phyloP scores from a whole-genome alignment of 2,329 filamentous ascomycete genomes.

The Botrytis paeoniae region DNA sequence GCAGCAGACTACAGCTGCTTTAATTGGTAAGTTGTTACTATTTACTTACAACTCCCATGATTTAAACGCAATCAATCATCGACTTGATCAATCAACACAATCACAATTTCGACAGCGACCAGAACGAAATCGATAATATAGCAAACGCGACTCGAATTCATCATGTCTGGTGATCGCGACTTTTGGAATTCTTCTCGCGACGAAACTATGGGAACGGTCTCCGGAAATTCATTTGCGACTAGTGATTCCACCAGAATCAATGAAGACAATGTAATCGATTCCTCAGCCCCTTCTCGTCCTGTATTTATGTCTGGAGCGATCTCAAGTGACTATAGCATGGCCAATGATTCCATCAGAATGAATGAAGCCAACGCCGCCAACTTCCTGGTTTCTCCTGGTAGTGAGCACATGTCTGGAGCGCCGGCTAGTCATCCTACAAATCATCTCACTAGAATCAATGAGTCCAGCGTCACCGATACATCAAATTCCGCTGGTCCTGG shows the following conservation, averaged over 20 bases:
- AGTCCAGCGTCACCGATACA: background rate
- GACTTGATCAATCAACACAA: background rate
- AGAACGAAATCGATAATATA: background rate
- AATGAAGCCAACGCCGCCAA: background rate
- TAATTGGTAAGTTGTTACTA: conserved; percentile 32
- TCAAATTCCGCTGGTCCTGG: background rate
- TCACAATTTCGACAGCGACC: background rate
- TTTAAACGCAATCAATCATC: background rate
- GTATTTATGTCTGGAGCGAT: background rate
- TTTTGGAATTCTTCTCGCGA: background rate
- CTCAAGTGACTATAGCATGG: background rate
- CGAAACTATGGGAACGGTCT: background rate
- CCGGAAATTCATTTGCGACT: background rate
- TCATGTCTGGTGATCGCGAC: background rate
- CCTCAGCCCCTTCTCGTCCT: background rate
- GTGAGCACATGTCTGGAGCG: background rate
- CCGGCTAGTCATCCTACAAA: background rate
- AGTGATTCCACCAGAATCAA: background rate
- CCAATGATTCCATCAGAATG: background rate
- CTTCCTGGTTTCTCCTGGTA: background rate
- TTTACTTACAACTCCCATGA: conserved; percentile 11
- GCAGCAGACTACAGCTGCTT: conserved; percentile 31
- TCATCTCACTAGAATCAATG: background rate
- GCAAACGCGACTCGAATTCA: background rate
- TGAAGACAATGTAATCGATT: background rate